Evolutionary conservation across 164 flowering plant genomes (phyloP).

Genomic region (Liriodendron chinense): DNA sequence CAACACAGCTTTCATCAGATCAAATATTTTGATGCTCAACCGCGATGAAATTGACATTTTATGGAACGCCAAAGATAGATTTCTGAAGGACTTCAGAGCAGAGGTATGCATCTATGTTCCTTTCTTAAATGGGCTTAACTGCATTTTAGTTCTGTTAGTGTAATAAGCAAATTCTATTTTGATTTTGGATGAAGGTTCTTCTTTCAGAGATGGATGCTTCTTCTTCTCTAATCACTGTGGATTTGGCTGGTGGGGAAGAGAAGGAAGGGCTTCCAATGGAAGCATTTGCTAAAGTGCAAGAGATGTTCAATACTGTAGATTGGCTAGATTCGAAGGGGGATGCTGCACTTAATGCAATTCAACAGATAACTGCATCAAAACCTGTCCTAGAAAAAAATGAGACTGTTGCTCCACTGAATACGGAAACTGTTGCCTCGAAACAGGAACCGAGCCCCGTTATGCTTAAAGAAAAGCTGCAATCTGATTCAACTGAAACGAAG

Average conservation of each 20-base stretch:
- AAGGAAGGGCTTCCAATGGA: slow-evolving; percentile 88
- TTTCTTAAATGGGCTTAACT: background rate
- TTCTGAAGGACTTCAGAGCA: slow-evolving; percentile 80
- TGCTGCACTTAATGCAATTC: slow-evolving; percentile 49
- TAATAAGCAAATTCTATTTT: slow-evolving; percentile 8
- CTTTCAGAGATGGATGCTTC: slow-evolving; percentile 89
- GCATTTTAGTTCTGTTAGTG: background rate
- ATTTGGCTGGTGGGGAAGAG: slow-evolving; percentile 52
- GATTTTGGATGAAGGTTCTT: slow-evolving; percentile 41
- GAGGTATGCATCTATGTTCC: slow-evolving; percentile 55
- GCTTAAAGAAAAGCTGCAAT: slow-evolving; percentile 3
- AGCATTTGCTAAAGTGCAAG: slow-evolving; percentile 82
- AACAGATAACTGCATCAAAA: slow-evolving; percentile 45
- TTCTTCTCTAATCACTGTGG: slow-evolving; percentile 41
- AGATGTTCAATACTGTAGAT: slow-evolving; percentile 69
- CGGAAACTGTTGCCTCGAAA: slow-evolving; percentile 17
- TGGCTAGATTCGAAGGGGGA: slow-evolving; percentile 66
- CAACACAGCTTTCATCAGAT: slow-evolving; percentile 87
- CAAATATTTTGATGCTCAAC: slow-evolving; percentile 84
- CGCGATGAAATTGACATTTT: slow-evolving; percentile 80
- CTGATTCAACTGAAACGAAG: slow-evolving; percentile 23
- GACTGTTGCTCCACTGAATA: slow-evolving; percentile 19
- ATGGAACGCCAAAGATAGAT: slow-evolving; percentile 76
- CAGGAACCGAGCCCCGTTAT: slow-evolving; percentile 24
- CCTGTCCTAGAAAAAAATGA: slow-evolving; percentile 43